These are phyloP conservation scores for Cenchrus purpureus DNA, from an alignment of 176 grass and related monocot species.

Conservation along the genomic window DNA sequence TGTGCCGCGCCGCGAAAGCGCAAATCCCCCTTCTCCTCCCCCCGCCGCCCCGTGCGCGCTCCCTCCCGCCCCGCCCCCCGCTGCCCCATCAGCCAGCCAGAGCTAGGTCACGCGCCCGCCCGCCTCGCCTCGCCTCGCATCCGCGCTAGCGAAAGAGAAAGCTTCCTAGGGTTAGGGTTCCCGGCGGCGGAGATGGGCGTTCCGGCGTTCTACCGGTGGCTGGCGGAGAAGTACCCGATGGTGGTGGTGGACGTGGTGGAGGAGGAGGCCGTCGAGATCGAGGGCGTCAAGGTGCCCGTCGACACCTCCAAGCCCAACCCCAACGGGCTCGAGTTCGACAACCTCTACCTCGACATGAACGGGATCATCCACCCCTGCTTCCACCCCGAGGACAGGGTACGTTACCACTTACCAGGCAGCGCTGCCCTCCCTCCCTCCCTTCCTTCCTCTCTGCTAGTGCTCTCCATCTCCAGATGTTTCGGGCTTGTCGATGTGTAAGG, in stretches of 20 bases:
- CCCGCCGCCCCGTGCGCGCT: not conserved
- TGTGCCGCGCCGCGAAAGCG: conserved; percentile 33
- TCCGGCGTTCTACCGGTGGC: conserved; percentile 95
- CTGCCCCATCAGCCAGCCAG: not conserved
- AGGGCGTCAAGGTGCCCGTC: conserved; percentile 78
- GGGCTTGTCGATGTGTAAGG: not conserved
- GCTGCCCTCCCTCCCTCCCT: not conserved
- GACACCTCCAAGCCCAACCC: conserved; percentile 94
- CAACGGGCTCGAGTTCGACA: conserved; percentile 80
- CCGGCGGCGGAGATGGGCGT: conserved; percentile 67
- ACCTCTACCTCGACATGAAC: conserved; percentile 95
- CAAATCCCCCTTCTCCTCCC: not conserved
- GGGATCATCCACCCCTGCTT: conserved; percentile 91
- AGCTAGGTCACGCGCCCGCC: conserved; percentile 20
- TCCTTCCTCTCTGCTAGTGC: not conserved
- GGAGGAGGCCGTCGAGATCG: conserved; percentile 87
- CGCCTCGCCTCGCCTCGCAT: not conserved
- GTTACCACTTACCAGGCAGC: not conserved
- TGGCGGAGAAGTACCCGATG: conserved; percentile 98
- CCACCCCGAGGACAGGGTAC: conserved; percentile 76
- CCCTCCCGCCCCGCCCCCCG: no score
- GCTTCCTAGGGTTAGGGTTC: conserved; percentile 56
- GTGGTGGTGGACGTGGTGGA: conserved; percentile 94
- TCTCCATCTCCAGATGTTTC: conserved; percentile 5
- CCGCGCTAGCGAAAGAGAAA: not conserved